Evolutionary conservation across 495 filamentous ascomycete genomes (phyloP).

Genomic region (Aspergillus wentii): DNA sequence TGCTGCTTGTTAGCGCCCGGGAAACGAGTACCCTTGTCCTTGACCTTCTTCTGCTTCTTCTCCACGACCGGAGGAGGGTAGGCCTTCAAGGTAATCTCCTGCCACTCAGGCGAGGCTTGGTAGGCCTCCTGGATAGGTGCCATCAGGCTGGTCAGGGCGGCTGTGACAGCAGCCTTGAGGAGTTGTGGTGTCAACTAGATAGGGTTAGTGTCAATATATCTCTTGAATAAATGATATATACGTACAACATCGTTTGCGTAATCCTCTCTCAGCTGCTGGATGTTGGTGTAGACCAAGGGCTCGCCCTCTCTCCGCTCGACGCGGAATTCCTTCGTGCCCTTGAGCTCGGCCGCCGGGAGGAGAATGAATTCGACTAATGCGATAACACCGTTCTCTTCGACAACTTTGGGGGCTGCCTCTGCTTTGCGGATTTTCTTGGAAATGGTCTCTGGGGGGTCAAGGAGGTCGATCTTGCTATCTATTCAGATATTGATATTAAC

Average conservation of each 20-base stretch:
- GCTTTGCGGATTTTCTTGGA: conserved; percentile 81
- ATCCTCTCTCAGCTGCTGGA: conserved; percentile 67
- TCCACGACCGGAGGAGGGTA: conserved; percentile 65
- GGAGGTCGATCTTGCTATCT: conserved; percentile 74
- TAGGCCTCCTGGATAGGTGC: conserved; percentile 70
- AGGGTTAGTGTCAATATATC: conserved; percentile 12
- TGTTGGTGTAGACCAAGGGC: conserved; percentile 69
- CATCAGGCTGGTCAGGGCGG: conserved; percentile 65
- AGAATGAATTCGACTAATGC: conserved; percentile 81
- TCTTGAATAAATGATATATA: conserved; percentile 9
- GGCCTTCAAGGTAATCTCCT: conserved; percentile 71
- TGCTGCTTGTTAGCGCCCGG: conserved; percentile 42
- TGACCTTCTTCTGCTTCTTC: conserved; percentile 74
- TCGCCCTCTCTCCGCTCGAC: conserved; percentile 47
- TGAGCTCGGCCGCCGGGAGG: conserved; percentile 56
- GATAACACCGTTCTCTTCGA: conserved; percentile 82
- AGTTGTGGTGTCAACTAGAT: conserved; percentile 73
- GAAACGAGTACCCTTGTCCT: conserved; percentile 72
- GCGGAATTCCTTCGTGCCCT: conserved; percentile 30
- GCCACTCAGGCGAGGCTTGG: conserved; percentile 69
- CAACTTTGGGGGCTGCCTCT: conserved; percentile 63
- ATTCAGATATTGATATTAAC: conserved; percentile 1
- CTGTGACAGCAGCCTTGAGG: conserved; percentile 71
- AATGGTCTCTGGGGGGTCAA: conserved; percentile 69
- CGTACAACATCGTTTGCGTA: conserved; percentile 76